Percentiles rank a stretch among this genome's conserved stretches.
Evolutionary conservation across 2,329 filamentous ascomycete species (phyloP).

Genomic region (Paraconiothyrium brasiliense): DNA sequence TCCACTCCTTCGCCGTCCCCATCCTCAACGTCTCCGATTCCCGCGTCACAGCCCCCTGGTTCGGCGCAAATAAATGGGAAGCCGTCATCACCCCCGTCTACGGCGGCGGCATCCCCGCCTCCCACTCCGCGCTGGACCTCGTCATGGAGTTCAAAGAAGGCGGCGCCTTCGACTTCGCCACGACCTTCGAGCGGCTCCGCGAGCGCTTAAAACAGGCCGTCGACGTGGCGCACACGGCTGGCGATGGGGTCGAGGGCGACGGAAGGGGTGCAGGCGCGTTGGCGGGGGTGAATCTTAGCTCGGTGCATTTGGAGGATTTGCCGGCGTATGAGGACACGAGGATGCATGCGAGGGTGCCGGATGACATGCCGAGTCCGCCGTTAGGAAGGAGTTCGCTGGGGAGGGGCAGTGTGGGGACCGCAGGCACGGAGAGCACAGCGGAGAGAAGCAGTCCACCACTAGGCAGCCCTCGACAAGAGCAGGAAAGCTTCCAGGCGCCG

Average conservation of each 20-base stretch:
- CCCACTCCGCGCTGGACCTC: constrained; percentile 77
- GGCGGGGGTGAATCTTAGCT: constrained; percentile 64
- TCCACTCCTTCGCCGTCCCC: constrained; percentile 89
- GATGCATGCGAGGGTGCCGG: constrained; percentile 45
- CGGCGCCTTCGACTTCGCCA: constrained; percentile 91
- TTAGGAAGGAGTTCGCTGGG: constrained; percentile 22
- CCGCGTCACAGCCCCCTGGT: constrained; percentile 87
- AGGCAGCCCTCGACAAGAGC: constrained; percentile 40
- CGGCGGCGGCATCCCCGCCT: constrained; percentile 81
- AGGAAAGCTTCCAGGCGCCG: constrained; percentile 53
- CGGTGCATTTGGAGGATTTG: constrained; percentile 83
- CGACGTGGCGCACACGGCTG: constrained; percentile 71
- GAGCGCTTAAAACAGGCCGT: constrained; percentile 84
- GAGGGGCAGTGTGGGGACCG: constrained; percentile 26
- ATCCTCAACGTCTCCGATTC: constrained; percentile 89
- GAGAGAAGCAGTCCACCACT: constrained; percentile 41
- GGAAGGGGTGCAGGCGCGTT: constrained; percentile 52
- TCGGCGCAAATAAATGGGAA: constrained; percentile 91
- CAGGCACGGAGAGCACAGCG: constrained; percentile 29
- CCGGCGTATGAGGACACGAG: constrained; percentile 81
- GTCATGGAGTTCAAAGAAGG: constrained; percentile 93
- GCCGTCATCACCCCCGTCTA: constrained; percentile 81
- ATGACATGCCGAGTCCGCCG: constrained; percentile 43
- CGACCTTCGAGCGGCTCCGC: constrained; percentile 82
- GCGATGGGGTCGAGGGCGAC: constrained; percentile 51